These are phyloP conservation scores for Solanum medicagineum DNA, from an alignment of 257 asterid species.

Conservation along the genomic window DNA sequence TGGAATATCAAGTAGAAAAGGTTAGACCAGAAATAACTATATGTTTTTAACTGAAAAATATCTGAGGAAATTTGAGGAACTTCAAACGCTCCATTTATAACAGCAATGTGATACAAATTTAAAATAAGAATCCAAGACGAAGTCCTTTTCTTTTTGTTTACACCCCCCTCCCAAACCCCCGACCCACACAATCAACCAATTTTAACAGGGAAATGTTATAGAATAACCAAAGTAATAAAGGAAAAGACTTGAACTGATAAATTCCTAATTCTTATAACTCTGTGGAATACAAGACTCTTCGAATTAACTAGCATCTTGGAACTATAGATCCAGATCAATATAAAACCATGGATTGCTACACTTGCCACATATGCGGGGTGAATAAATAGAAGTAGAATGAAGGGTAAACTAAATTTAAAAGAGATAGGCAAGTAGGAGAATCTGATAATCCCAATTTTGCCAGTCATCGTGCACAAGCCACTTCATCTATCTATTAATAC, in stretches of 20 bases:
- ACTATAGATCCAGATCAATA: background rate
- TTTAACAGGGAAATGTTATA: background rate
- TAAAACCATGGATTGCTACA: background rate
- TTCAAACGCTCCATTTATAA: background rate
- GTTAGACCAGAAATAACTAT: constrained; percentile 30
- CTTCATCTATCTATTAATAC: background rate
- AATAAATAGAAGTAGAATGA: background rate
- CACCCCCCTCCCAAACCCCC: no score
- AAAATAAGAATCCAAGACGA: background rate
- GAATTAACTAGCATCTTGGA: background rate
- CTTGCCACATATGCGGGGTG: background rate
- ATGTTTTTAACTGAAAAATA: background rate
- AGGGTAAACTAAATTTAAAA: background rate
- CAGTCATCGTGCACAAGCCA: background rate
- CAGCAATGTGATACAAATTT: background rate
- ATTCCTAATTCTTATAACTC: background rate
- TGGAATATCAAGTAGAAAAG: constrained; percentile 61
- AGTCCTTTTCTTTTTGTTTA: background rate
- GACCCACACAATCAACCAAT: background rate
- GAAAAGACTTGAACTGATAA: background rate
- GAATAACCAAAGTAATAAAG: background rate
- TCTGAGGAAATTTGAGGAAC: background rate
- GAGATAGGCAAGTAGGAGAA: background rate
- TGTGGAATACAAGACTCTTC: background rate
- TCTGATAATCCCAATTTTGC: background rate